Evolutionary conservation across 2,329 filamentous ascomycete species (phyloP).

Genomic region (Aspergillus sojae): DNA sequence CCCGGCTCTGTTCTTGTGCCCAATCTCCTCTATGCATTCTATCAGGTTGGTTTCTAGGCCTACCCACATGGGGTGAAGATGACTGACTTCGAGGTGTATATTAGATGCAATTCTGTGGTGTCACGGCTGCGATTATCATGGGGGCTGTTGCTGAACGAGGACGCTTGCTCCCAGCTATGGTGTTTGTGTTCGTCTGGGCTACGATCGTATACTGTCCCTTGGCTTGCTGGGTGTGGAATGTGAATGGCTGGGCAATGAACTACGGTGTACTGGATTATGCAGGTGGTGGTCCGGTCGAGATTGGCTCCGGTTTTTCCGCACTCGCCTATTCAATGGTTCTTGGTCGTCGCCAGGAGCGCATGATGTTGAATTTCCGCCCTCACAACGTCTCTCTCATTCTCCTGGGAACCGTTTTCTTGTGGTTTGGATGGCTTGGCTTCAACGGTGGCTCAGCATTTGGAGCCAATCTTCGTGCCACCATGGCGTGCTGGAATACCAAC

Average conservation of each 20-base stretch:
- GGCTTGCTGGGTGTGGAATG: slow-evolving; percentile 95
- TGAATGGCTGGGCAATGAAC: slow-evolving; percentile 87
- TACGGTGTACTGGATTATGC: slow-evolving; percentile 96
- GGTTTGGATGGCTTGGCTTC: slow-evolving; percentile 99
- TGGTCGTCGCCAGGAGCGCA: slow-evolving; percentile 94
- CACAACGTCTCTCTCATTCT: slow-evolving; percentile 98
- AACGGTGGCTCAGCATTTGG: slow-evolving; percentile 96
- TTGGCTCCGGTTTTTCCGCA: slow-evolving; percentile 88
- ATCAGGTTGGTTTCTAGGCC: slow-evolving; percentile 61
- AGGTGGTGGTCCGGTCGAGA: slow-evolving; percentile 95
- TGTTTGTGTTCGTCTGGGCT: slow-evolving; percentile 95
- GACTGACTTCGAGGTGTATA: background rate
- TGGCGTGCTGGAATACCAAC: slow-evolving; percentile 99
- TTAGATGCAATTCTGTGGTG: slow-evolving; percentile 95
- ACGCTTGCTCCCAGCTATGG: slow-evolving; percentile 87
- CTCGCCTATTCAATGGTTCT: slow-evolving; percentile 95
- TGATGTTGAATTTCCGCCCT: slow-evolving; percentile 99
- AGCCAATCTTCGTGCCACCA: slow-evolving; percentile 88
- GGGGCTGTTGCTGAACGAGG: slow-evolving; percentile 93
- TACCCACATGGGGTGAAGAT: slow-evolving; percentile 27
- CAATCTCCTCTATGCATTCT: slow-evolving; percentile 89
- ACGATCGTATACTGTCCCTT: slow-evolving; percentile 97
- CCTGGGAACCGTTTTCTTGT: slow-evolving; percentile 90
- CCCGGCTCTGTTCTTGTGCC: slow-evolving; percentile 86
- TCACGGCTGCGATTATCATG: slow-evolving; percentile 87